Conservation (phyloP, 2,329 filamentous ascomycete genomes). For the Chaetomium strumarium region DNA sequence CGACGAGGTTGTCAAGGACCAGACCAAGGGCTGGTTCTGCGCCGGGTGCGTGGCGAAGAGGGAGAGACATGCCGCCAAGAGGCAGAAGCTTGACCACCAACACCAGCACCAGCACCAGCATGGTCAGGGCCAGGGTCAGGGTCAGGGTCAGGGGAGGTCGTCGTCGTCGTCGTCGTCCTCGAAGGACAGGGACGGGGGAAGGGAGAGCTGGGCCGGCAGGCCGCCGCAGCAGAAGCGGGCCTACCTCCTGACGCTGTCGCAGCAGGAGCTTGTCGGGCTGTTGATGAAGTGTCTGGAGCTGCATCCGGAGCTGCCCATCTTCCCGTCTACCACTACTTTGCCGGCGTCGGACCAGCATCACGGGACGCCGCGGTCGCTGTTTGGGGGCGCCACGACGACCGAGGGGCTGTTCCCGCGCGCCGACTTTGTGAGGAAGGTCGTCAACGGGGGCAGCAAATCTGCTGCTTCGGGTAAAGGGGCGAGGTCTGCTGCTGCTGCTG, state of each 20-base stretch:
- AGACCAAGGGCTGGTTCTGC: slow-evolving; percentile 68
- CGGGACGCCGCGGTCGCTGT: slow-evolving; percentile 23
- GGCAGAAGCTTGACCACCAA: slow-evolving; percentile 31
- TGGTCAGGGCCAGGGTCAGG: slow-evolving; percentile 14
- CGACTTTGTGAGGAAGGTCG: slow-evolving; percentile 35
- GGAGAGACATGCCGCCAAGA: slow-evolving; percentile 32
- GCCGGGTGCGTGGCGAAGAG: slow-evolving; percentile 49
- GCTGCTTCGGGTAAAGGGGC: not conserved
- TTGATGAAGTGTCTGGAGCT: slow-evolving; percentile 55
- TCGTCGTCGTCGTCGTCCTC: too few species aligned
- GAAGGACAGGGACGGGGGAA: too few species aligned
- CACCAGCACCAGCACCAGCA: slow-evolving; percentile 16
- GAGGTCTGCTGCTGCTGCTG: not conserved
- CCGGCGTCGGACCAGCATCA: not conserved
- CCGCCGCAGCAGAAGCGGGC: slow-evolving; percentile 47
- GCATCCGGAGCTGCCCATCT: slow-evolving; percentile 62
- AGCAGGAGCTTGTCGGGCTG: slow-evolving; percentile 57
- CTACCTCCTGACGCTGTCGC: slow-evolving; percentile 58
- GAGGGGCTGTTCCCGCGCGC: slow-evolving; percentile 30
- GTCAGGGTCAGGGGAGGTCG: slow-evolving; percentile 1
- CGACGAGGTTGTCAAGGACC: slow-evolving; percentile 60
- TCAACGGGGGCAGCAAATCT: not conserved
- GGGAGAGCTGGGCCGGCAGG: slow-evolving; percentile 35
- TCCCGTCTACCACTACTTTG: slow-evolving; percentile 28
- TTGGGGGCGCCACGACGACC: slow-evolving; percentile 26